These are phyloP conservation scores for Hydnum rufescens DNA, from an alignment of 768 basidiomycete species.

Conservation along the genomic window DNA sequence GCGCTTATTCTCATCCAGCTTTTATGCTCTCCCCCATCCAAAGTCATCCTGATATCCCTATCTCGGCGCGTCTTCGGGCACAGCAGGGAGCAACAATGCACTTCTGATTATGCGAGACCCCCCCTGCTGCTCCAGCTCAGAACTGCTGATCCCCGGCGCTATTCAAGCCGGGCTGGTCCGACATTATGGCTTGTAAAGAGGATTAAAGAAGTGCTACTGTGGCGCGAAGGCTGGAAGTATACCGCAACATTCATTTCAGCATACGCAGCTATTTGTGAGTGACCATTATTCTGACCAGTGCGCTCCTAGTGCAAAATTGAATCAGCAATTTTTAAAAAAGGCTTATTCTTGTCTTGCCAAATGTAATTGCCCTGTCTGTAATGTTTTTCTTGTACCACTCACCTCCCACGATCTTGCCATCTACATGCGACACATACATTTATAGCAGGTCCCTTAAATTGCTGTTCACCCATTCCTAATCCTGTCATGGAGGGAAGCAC, in stretches of 20 bases:
- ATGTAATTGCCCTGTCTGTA: background rate
- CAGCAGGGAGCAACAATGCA: background rate
- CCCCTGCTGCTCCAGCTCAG: too few species aligned
- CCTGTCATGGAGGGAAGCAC: conserved; percentile 37
- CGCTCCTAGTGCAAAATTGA: background rate
- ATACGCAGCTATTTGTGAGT: too few species aligned
- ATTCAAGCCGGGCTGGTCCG: background rate
- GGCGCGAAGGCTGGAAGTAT: too few species aligned
- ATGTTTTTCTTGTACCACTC: background rate
- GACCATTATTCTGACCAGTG: background rate
- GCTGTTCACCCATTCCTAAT: conserved; percentile 9
- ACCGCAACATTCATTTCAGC: too few species aligned
- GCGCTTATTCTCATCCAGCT: too few species aligned
- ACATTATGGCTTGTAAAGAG: background rate
- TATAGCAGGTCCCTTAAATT: background rate
- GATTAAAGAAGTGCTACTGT: too few species aligned
- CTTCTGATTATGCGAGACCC: too few species aligned
- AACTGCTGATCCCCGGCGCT: too few species aligned
- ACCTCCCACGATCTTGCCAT: background rate
- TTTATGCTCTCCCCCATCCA: background rate
- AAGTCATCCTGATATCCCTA: background rate
- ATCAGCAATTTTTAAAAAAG: background rate
- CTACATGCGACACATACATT: background rate
- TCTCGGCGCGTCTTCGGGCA: too few species aligned
- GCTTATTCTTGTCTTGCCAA: background rate